Evolutionary conservation across 2,329 filamentous ascomycete species (phyloP), one percentile per base, ranked within the genome.

Genomic region (Trichoderma cornu-damae): DNA sequence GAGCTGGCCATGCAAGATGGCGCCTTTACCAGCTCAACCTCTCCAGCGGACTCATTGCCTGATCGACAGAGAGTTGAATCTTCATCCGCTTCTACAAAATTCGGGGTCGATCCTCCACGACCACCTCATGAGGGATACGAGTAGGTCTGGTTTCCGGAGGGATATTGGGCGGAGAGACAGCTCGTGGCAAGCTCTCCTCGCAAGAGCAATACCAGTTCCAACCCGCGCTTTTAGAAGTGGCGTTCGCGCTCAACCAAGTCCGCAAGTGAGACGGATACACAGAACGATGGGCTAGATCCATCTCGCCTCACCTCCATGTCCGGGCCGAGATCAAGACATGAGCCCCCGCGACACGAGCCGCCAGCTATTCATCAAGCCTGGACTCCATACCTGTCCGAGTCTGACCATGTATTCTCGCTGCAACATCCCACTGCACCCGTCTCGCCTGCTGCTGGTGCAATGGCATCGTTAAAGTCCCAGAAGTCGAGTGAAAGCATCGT

Each of bases 61-160:
- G 44, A 37, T 14, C 48, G 48, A 53, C 34, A 14, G 54, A 59
- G 51, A 16, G 32, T 28, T 3, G 30, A 20, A 4, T 54, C 14
- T 12, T 50, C 26, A 11, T 44, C 58, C n/a, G 28, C 38, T 8
- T 26, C 60, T n/a, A 34, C 61, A 22, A 58, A 55, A 6, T 71
- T 67, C 16, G 68, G 66, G 14, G 66, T 79, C 26, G 80, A 84
- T 57, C 81, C 81, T 2, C 82, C 81, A 22, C 77, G 82, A 2
- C 75, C 78, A n/a, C 70, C 82, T 53, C 77, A 70, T 48, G 74
- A 78, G 43, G 81, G 81, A 38, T 75, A 70, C 64, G 82, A 85
- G 70, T 85, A 80, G 82, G 82, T 84, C 22, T 84, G 81, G 82
- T 84, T 81, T 65, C 81, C 82, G 1, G 78, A 77, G 51, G 82